Base-by-base conservation (phyloP, 2,329 filamentous ascomycete genomes). In the Huntiella bhutanensis region DNA sequence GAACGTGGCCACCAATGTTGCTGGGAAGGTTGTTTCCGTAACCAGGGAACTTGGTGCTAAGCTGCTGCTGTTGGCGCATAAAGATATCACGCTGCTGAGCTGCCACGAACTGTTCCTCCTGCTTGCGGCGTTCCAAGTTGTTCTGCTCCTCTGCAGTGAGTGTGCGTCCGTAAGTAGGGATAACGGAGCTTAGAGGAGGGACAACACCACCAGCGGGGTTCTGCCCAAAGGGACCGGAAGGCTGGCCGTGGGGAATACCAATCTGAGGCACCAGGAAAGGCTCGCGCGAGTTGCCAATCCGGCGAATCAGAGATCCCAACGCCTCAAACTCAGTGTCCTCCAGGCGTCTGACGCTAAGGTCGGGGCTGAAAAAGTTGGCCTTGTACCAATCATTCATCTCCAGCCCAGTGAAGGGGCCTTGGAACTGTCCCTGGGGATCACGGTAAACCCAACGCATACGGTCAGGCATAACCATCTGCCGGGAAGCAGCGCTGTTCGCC, bases 311-410 rank as follows among this genome's bases (percentile, higher is more conserved):
- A 61, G 96, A 87, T 2, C 88, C 91, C 7, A 98, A 67, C 10
- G 88, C 91, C 60, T 98, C 91, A 55, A 95, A 98, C 43, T 98
- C 88, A 0, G 71, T 68, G 56, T 98, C 91, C 59, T 98, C 91
- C 4, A 88, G 69, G 59, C 94, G 94, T 66, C 92, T 95, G 32
- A 98, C 91, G 38, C 92, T 76, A 15, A 98, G 69, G 55, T 98
- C 88, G 0, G 88, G 80, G 0, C 85, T 93, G 63, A 98, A 98
- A 65, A 96, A 98, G 40, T 88, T 87, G 34, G 87, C 88, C 60
- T 96, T 96, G 64, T 96, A 98, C 91, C 91, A 98, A 56, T 98
- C 92, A 54, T 98, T 92, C 91, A 98, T 98, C 62, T 98, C 91
- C 43, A 98, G 66, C 1, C 91, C 91, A 35, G 86, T 95, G 64